Evolutionary conservation across 495 filamentous ascomycete genomes (phyloP).

Genomic region (Aspergillus saccharolyticus): DNA sequence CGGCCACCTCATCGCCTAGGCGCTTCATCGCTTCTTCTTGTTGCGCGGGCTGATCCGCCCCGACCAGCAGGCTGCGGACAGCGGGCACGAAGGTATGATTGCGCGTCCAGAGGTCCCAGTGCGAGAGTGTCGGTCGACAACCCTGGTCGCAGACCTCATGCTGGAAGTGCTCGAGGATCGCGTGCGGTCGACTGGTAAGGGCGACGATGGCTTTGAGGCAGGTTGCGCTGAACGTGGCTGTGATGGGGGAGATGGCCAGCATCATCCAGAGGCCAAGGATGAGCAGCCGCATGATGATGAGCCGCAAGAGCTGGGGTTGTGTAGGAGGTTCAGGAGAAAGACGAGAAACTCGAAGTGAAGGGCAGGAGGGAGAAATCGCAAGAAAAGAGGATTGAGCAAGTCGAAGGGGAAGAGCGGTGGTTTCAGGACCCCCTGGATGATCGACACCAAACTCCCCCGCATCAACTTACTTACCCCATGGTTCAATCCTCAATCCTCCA

Average conservation of each 20-base stretch:
- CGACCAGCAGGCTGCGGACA: conserved; percentile 34
- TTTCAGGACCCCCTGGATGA: background rate
- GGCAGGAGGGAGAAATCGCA: background rate
- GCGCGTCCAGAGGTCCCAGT: conserved; percentile 46
- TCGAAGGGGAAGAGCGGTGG: background rate
- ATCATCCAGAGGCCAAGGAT: conserved; percentile 17
- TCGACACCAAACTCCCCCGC: conserved; percentile 6
- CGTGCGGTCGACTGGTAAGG: conserved; percentile 31
- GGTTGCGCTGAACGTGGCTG: conserved; percentile 28
- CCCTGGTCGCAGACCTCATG: conserved; percentile 38
- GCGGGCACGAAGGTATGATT: conserved; percentile 41
- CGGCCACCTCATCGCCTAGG: conserved; percentile 40
- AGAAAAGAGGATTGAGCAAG: too few relatives aligned
- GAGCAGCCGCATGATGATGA: conserved; percentile 17
- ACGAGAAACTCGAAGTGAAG: background rate
- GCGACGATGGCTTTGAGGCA: conserved; percentile 39
- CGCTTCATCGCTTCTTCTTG: conserved; percentile 32
- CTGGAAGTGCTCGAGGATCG: conserved; percentile 38
- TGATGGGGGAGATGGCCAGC: conserved; percentile 19
- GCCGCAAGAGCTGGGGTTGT: background rate
- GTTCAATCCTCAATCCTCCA: background rate
- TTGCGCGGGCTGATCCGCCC: conserved; percentile 28
- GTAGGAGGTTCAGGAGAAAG: background rate
- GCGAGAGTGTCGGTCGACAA: conserved; percentile 38
- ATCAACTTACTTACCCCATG: background rate